These are phyloP conservation scores for Penicillium decumbens DNA, from an alignment of 2,329 filamentous ascomycete species.

Conservation along the genomic window DNA sequence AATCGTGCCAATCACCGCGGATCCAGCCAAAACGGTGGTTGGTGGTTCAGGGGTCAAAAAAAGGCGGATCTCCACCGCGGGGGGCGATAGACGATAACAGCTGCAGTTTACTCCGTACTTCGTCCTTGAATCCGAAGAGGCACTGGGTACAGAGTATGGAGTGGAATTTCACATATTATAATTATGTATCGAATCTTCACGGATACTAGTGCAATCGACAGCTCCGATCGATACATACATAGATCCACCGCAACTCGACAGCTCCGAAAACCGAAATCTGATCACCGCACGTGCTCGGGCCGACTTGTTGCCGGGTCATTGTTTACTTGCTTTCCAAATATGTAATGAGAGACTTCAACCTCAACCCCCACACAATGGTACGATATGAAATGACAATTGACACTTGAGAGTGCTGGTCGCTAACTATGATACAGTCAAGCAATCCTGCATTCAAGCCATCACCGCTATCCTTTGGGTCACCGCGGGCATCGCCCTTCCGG, in stretches of 20 bases:
- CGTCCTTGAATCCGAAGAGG: background rate
- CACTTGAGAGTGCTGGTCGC: background rate
- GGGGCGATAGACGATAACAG: conserved; percentile 26
- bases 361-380: conserved; percentile 21
- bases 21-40: conserved; percentile 12
- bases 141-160: too few species aligned
- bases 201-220: background rate
- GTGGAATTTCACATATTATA: background rate
- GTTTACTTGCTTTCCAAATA: conserved; percentile 16
- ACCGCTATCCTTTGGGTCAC: conserved; percentile 65
- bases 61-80: conserved; percentile 25
- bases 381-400: background rate
- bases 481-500: conserved; percentile 65
- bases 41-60: conserved; percentile 27
- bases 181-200: background rate
- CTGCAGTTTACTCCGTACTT: background rate
- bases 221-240: background rate
- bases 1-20: conserved; percentile 9
- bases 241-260: background rate
- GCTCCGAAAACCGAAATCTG: background rate
- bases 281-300: conserved; percentile 20
- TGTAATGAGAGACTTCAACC: background rate
- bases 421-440: conserved; percentile 38
- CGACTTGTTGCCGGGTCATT: conserved; percentile 25
- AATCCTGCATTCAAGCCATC: conserved; percentile 65